phyloP scores from a whole-genome alignment of 2,329 filamentous ascomycete genomes.

The Nemania sp. region DNA sequence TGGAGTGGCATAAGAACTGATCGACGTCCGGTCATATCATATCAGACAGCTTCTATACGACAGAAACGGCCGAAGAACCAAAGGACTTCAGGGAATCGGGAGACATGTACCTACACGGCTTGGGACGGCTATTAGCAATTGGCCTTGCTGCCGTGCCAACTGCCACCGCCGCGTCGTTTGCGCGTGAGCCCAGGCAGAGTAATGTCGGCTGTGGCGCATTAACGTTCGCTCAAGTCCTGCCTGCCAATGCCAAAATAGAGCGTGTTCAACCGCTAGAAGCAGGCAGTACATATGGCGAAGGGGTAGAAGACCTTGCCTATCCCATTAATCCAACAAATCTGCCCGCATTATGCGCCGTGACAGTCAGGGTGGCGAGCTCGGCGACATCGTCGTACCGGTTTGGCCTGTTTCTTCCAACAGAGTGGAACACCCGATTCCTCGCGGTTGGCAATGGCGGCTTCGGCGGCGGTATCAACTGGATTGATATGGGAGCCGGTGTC shows the following conservation, averaged over 20 bases:
- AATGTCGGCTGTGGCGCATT: conserved; percentile 20
- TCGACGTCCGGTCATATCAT: not conserved
- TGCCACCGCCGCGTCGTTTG: conserved; percentile 9
- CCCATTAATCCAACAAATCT: conserved; percentile 43
- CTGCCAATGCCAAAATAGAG: conserved; percentile 35
- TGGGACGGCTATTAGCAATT: conserved; percentile 12
- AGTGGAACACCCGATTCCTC: conserved; percentile 44
- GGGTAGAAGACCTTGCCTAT: conserved; percentile 39
- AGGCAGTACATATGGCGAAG: conserved; percentile 44
- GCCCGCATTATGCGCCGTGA: conserved; percentile 45
- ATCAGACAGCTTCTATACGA: not conserved
- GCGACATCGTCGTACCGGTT: conserved; percentile 41
- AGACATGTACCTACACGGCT: conserved; percentile 14
- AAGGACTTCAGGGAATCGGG: not conserved
- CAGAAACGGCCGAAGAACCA: not conserved
- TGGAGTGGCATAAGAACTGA: conserved; percentile 8
- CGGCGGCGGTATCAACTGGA: conserved; percentile 42
- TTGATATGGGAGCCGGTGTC: conserved; percentile 39
- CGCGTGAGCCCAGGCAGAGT: conserved; percentile 19
- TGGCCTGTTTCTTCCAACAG: conserved; percentile 43
- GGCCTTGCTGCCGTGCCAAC: conserved; percentile 16
- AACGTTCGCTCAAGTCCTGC: conserved; percentile 32
- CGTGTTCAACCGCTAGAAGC: conserved; percentile 35
- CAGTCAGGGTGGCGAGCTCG: conserved; percentile 40
- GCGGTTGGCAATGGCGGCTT: conserved; percentile 46